Evolutionary conservation across 2,329 filamentous ascomycete genomes (phyloP), one percentile per base, ranked within the genome.

Genomic region (Corinectria fuckeliana): DNA sequence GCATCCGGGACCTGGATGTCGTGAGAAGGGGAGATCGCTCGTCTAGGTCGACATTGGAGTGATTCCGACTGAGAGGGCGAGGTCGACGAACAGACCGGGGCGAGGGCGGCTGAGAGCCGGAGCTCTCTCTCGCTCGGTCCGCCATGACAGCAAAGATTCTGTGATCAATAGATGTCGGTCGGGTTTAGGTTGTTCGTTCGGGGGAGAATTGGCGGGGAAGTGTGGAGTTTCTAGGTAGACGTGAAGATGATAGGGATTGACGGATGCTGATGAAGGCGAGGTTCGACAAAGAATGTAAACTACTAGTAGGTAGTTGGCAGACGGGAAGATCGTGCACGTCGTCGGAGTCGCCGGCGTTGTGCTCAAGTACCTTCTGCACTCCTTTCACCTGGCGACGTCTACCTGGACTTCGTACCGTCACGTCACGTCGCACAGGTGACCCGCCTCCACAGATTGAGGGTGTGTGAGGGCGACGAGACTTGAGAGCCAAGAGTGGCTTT

Each of bases 1-100:
- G 78, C 32, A 81, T 72, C 11, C 74, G 79, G 21, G 79, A 78
- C 56, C 76, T 75, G 5, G 79, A 77, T 23, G 69, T 69, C 6
- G 72, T 71, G 3, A 83, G 69, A 9, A 83, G 71, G 4, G 81
- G 75, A 13, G 81, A 80, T 23, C 74, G 76, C 65, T 83, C 81
- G 58, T 82, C 79, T 0, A 76, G 64, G 18, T 75, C 75, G 23
- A 60, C 61, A 20, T 64, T 61, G 8, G 75, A 74, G 41, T 68
- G 64, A 23, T 70, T 64, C 18, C 72, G 70, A 20, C 61, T 67
- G n/a, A 70, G 42, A 32, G 66, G 52, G 45, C 56, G 56, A 8
- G 69, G 69, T 20, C 74, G 71, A 42, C 75, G 74, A 30, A 59
- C 60, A 10, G 71, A 62, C n/a, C 64, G 66, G 18, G 76, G 76